Evolutionary conservation across 768 basidiomycete species (phyloP).

Genomic region (Udeniomyces megalosporus): DNA sequence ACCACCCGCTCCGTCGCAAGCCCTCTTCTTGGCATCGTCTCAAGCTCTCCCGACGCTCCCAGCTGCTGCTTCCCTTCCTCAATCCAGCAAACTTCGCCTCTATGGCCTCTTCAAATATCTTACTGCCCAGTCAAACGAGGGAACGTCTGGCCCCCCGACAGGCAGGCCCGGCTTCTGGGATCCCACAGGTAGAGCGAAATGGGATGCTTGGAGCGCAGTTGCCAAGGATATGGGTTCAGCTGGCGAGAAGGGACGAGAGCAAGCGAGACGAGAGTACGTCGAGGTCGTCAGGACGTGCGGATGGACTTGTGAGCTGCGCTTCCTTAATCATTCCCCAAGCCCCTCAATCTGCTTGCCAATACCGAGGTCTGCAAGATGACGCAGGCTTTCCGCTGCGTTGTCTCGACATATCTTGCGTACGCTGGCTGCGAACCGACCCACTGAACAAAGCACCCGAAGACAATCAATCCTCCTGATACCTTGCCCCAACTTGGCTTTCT

Average conservation of each 20-base stretch:
- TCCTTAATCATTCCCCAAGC: no score
- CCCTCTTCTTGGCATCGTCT: background rate
- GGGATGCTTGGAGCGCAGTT: background rate
- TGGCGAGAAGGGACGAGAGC: background rate
- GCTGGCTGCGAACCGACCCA: background rate
- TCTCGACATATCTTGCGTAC: no score
- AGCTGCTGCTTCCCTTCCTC: background rate
- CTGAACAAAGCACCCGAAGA: background rate
- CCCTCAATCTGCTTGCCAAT: no score
- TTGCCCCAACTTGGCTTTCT: background rate
- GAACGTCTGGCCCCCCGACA: background rate
- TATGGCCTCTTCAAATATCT: background rate
- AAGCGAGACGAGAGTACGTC: background rate
- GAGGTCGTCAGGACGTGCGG: background rate
- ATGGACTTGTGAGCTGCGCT: background rate
- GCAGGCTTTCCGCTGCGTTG: no score
- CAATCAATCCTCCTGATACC: background rate
- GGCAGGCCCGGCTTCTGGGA: background rate
- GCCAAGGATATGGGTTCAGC: background rate
- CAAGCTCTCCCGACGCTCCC: background rate
- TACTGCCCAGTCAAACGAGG: background rate
- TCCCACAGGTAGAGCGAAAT: background rate
- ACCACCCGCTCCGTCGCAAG: conserved; percentile 1
- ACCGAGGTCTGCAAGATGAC: no score
- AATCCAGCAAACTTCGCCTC: background rate